phyloP scores from a whole-genome alignment of 495 filamentous ascomycete genomes.

The Annulohypoxylon nitens region DNA sequence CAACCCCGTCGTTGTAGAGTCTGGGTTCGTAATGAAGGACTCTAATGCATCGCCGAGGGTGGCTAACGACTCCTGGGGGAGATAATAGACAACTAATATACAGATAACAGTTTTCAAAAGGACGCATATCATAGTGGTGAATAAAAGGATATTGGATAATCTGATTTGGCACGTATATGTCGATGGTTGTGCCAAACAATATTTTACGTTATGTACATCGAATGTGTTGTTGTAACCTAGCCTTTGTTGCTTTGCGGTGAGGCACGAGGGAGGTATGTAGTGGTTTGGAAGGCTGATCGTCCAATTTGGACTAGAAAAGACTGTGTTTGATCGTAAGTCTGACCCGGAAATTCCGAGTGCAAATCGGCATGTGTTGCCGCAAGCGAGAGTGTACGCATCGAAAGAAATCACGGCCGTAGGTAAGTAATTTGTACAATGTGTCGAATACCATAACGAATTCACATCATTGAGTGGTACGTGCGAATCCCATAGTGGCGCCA shows the following conservation, averaged over 20 bases:
- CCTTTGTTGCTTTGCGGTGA: background rate
- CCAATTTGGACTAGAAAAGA: background rate
- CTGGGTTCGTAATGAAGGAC: constrained; percentile 41
- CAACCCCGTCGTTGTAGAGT: constrained; percentile 21
- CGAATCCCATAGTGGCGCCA: constrained; percentile 6
- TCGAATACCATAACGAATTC: constrained; percentile 42
- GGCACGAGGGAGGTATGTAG: background rate
- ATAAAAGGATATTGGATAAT: constrained; percentile 20
- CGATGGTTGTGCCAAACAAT: constrained; percentile 12
- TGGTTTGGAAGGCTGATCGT: background rate
- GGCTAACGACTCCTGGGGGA: constrained; percentile 16
- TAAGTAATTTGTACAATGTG: constrained; percentile 18
- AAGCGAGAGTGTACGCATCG: background rate
- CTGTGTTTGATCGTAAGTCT: background rate
- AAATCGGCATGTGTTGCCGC: background rate
- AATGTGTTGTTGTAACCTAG: background rate
- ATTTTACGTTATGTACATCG: background rate
- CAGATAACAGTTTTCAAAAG: constrained; percentile 7
- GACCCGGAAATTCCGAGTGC: background rate
- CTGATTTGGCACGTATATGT: constrained; percentile 20
- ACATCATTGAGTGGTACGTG: constrained; percentile 7
- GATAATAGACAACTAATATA: background rate
- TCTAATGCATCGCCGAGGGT: constrained; percentile 31
- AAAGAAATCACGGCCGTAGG: background rate
- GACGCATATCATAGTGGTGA: constrained; percentile 16